A percentile compares a stretch with the other conserved stretches of the same genome.
Conservation (phyloP, 2,329 filamentous ascomycete species). For the Penicillium sp. region DNA sequence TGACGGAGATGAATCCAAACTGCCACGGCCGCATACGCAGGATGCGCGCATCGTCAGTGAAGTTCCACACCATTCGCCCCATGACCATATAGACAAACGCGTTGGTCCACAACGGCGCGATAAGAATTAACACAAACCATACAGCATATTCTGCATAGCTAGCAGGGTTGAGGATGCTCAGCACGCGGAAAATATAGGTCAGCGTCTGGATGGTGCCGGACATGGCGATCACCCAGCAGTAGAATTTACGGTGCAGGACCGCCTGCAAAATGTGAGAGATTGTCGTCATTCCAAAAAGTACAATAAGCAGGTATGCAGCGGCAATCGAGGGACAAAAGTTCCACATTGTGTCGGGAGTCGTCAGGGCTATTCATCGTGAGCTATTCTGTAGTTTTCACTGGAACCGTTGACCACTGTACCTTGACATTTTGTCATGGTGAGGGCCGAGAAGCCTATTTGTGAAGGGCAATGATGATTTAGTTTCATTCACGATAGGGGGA, state of each 20-base stretch:
- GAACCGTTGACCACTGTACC: neutral
- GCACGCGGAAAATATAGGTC: slow-evolving; percentile 2
- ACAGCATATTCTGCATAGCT: neutral
- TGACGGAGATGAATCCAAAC: slow-evolving; percentile 2
- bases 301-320: neutral
- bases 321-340: slow-evolving; percentile 3
- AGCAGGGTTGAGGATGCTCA: neutral
- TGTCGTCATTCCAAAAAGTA: slow-evolving; percentile 3
- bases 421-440: neutral
- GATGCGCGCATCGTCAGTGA: slow-evolving; percentile 2
- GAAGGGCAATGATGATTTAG: neutral
- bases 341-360: slow-evolving; percentile 1
- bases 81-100: slow-evolving; percentile 9
- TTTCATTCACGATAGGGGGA: neutral
- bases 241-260: slow-evolving; percentile 5
- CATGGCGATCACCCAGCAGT: slow-evolving; percentile 9
- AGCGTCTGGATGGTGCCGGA: neutral
- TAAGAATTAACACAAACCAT: slow-evolving; percentile 6
- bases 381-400: neutral
- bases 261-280: slow-evolving; percentile 3
- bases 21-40: neutral
- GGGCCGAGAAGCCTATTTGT: too few species aligned
- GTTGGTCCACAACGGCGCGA: slow-evolving; percentile 8
- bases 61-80: slow-evolving; percentile 8
- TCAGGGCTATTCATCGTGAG: slow-evolving; percentile 1